Conservation (phyloP, 176 grass and related monocot genomes). For the Oryza punctata region DNA sequence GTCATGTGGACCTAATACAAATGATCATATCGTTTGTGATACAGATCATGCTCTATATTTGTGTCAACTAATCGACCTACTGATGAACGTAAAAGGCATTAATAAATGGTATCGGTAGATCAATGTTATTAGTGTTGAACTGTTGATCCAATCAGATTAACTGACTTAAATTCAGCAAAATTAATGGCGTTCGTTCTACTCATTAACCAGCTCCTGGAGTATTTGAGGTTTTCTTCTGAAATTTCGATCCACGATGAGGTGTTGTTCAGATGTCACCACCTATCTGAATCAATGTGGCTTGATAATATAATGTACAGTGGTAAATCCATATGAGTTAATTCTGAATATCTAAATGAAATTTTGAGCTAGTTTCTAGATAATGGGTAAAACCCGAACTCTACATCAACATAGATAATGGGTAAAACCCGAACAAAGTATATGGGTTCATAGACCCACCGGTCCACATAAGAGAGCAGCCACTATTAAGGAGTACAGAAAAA, state of each 20-base stretch:
- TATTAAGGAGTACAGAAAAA: no score
- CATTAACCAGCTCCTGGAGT: background rate
- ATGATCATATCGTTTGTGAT: background rate
- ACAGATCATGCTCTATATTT: background rate
- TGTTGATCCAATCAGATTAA: background rate
- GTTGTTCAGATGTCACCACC: background rate
- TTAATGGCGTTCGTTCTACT: background rate
- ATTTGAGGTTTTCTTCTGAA: background rate
- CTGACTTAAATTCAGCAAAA: background rate
- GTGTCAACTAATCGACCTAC: background rate
- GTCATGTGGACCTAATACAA: background rate
- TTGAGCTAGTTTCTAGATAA: no score
- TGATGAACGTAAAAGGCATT: background rate
- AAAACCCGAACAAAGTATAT: no score
- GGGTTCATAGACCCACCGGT: no score
- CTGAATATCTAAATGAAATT: no score
- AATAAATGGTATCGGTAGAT: background rate
- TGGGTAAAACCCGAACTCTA: no score
- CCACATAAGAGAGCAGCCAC: no score
- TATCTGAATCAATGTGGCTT: no score
- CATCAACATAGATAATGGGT: no score
- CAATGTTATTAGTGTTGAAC: background rate
- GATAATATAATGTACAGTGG: no score
- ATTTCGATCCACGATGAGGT: background rate
- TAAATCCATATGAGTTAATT: no score